Evolutionary conservation across 176 grass and related monocot genomes (phyloP).

Genomic region (Secale cereale): DNA sequence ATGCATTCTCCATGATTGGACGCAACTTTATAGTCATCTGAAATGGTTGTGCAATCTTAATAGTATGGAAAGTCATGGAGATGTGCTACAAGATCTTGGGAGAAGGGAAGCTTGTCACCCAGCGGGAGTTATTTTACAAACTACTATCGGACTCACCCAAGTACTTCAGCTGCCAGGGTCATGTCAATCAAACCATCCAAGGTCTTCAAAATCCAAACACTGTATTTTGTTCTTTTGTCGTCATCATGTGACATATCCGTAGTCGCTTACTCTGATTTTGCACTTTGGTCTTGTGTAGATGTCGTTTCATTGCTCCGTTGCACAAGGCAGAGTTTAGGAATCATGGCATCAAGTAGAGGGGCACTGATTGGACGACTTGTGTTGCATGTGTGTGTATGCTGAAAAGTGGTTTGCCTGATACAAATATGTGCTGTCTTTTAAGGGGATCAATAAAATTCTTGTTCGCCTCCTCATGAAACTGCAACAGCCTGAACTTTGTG

Average conservation of each 20-base stretch:
- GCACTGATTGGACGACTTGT: slow-evolving; percentile 68
- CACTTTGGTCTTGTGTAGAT: slow-evolving; percentile 41
- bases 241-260: background rate
- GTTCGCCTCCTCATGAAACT: background rate
- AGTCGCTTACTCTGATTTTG: background rate
- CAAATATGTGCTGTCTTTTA: background rate
- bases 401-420: slow-evolving; percentile 9
- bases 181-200: slow-evolving; percentile 68
- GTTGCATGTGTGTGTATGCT: slow-evolving; percentile 47
- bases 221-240: background rate
- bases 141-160: slow-evolving; percentile 63
- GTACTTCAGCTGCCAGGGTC: slow-evolving; percentile 72
- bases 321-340: slow-evolving; percentile 85
- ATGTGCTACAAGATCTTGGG: slow-evolving; percentile 74
- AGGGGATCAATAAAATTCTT: background rate
- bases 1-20: background rate
- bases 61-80: slow-evolving; percentile 95
- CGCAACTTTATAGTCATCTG: background rate
- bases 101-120: slow-evolving; percentile 75
- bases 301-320: slow-evolving; percentile 82
- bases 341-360: slow-evolving; percentile 89
- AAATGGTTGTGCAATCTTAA: slow-evolving; percentile 10
- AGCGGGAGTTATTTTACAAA: slow-evolving; percentile 86
- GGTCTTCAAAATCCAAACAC: slow-evolving; percentile 21
- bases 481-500: slow-evolving; percentile 5